phyloP scores from a whole-genome alignment of 2,329 filamentous ascomycete genomes.

The Emmonsia crescens region DNA sequence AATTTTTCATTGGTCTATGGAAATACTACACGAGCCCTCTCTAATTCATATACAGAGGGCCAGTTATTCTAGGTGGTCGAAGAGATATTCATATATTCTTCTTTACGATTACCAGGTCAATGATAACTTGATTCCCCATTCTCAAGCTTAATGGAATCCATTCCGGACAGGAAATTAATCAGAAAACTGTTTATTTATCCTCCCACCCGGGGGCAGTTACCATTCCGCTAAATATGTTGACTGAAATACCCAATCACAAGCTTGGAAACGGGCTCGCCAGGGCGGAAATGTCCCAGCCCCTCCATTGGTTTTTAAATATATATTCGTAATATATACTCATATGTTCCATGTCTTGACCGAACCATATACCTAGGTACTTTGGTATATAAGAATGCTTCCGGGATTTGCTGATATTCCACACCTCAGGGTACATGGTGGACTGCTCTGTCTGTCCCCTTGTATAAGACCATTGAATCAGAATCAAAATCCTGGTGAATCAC shows the following conservation, averaged over 20 bases:
- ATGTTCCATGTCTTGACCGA: neutral
- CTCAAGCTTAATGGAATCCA: neutral
- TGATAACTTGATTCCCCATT: neutral
- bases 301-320: neutral
- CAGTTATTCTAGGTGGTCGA: neutral
- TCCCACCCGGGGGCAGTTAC: no score
- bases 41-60: no score
- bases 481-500: neutral
- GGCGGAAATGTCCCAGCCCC: neutral
- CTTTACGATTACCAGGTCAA: no score
- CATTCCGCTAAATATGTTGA: neutral
- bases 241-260: neutral
- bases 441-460: neutral
- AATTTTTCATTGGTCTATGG: no score
- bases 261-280: neutral
- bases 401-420: neutral
- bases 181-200: no score
- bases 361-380: neutral
- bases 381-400: neutral
- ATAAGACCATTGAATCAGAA: neutral
- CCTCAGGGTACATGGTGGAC: no score
- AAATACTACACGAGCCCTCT: no score
- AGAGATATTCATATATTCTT: no score
- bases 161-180: no score
- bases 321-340: neutral